A percentile compares a stretch with the other conserved stretches of the same genome.
Conservation (phyloP, 768 basidiomycete species). For the Psilocybe azurescens region DNA sequence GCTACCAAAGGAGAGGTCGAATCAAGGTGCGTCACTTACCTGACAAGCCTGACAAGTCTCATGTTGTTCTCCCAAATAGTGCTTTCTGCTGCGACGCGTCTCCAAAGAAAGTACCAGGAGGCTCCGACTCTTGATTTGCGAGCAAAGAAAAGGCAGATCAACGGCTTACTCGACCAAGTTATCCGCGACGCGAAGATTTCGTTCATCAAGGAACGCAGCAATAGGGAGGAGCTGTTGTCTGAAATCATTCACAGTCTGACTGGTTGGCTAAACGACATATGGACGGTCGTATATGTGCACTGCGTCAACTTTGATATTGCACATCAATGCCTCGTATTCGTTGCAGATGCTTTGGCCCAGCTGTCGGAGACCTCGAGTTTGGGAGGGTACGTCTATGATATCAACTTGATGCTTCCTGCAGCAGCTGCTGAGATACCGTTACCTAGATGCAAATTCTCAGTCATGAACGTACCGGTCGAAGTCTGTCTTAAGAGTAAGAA, state of each 20-base stretch:
- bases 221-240: slow-evolving; percentile 55
- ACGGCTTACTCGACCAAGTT: slow-evolving; percentile 55
- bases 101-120: slow-evolving; percentile 39
- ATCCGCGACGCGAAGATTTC: slow-evolving; percentile 57
- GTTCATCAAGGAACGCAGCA: slow-evolving; percentile 57
- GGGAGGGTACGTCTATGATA: slow-evolving; percentile 38
- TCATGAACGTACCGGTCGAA: slow-evolving; percentile 50
- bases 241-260: slow-evolving; percentile 62
- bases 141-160: slow-evolving; percentile 60
- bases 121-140: slow-evolving; percentile 58
- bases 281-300: slow-evolving; percentile 66
- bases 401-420: neutral
- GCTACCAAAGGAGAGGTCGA: slow-evolving; percentile 41
- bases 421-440: neutral
- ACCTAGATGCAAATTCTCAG: slow-evolving; percentile 59
- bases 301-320: slow-evolving; percentile 53
- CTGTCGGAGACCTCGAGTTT: slow-evolving; percentile 41
- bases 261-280: slow-evolving; percentile 68
- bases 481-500: slow-evolving; percentile 47
- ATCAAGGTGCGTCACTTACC: slow-evolving; percentile 36
- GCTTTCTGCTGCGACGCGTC: slow-evolving; percentile 41
- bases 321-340: slow-evolving; percentile 61
- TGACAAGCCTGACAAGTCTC: neutral
- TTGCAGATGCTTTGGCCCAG: slow-evolving; percentile 49
- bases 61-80: slow-evolving; percentile 25